A percentile compares a stretch with the other conserved stretches of the same genome.
Conservation (phyloP, 2,329 filamentous ascomycete genomes). For the Sclerotinia minor region DNA sequence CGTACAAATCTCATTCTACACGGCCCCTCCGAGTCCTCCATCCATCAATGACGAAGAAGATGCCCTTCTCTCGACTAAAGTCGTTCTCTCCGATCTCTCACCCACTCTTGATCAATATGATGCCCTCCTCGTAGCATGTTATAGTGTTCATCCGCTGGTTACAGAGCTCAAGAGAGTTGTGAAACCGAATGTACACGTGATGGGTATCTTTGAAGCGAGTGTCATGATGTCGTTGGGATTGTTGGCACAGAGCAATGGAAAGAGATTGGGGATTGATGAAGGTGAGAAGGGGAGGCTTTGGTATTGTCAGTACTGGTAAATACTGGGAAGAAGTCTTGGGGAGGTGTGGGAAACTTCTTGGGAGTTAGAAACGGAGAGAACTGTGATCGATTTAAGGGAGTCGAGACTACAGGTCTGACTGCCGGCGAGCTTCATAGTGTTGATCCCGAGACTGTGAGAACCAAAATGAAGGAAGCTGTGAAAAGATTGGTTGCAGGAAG, state of each 20-base stretch:
- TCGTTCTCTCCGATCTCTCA: constrained; percentile 59
- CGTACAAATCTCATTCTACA: constrained; percentile 26
- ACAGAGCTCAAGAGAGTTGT: constrained; percentile 51
- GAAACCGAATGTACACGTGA: constrained; percentile 55
- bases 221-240: constrained; percentile 51
- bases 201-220: constrained; percentile 86
- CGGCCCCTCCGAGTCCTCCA: constrained; percentile 64
- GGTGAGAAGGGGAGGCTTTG: constrained; percentile 56
- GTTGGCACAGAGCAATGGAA: constrained; percentile 41
- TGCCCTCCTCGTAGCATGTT: constrained; percentile 85
- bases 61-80: constrained; percentile 60
- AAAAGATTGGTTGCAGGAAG: constrained; percentile 59
- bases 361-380: constrained; percentile 46
- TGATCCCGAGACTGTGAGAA: constrained; percentile 61
- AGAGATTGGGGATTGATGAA: constrained; percentile 14
- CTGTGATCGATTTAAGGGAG: constrained; percentile 65
- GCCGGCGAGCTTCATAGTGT: constrained; percentile 77
- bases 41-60: constrained; percentile 79
- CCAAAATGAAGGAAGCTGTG: constrained; percentile 69
- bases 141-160: constrained; percentile 80
- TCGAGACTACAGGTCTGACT: constrained; percentile 77
- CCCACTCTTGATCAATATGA: constrained; percentile 55
- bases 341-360: constrained; percentile 64
- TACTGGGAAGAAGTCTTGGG: constrained; percentile 77
- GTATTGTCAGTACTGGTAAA: constrained; percentile 83